phyloP scores from a whole-genome alignment of 257 asterid species.

The Nicotiana otophora region DNA sequence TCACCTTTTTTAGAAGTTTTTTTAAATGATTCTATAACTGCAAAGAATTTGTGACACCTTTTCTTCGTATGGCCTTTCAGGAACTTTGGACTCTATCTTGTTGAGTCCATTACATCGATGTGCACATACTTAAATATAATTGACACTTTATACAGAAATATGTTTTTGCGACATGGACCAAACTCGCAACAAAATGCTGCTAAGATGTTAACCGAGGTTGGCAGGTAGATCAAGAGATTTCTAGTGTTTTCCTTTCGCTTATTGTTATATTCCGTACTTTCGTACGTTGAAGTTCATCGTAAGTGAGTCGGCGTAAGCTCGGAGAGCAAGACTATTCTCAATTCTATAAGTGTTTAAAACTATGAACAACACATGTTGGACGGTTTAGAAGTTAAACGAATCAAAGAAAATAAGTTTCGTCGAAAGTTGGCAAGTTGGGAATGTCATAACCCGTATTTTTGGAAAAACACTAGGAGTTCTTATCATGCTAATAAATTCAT shows the following conservation, averaged over 20 bases:
- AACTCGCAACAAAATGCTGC: constrained; percentile 57
- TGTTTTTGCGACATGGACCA: constrained; percentile 51
- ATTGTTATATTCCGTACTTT: background rate
- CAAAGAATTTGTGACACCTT: constrained; percentile 33
- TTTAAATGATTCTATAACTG: constrained; percentile 9
- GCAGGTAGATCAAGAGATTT: constrained; percentile 39
- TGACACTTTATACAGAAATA: constrained; percentile 9
- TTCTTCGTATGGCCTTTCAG: constrained; percentile 33
- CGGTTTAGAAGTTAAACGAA: too few relatives aligned
- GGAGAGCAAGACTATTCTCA: too few relatives aligned
- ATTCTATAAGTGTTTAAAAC: too few relatives aligned
- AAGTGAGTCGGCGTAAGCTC: too few relatives aligned
- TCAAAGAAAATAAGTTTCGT: too few relatives aligned
- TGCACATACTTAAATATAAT: constrained; percentile 7
- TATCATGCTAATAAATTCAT: too few relatives aligned
- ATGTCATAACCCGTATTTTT: too few relatives aligned
- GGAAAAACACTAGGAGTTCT: too few relatives aligned
- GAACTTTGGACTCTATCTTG: constrained; percentile 77
- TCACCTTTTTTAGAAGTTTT: constrained; percentile 14
- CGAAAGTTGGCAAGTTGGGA: too few relatives aligned
- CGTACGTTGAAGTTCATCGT: too few relatives aligned
- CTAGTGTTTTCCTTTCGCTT: background rate
- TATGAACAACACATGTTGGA: too few relatives aligned
- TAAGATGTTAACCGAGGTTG: constrained; percentile 64
- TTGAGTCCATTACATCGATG: constrained; percentile 32